These are phyloP conservation scores for Zoysia matrella DNA, from an alignment of 202 grass and related monocot genomes.

Conservation along the genomic window DNA sequence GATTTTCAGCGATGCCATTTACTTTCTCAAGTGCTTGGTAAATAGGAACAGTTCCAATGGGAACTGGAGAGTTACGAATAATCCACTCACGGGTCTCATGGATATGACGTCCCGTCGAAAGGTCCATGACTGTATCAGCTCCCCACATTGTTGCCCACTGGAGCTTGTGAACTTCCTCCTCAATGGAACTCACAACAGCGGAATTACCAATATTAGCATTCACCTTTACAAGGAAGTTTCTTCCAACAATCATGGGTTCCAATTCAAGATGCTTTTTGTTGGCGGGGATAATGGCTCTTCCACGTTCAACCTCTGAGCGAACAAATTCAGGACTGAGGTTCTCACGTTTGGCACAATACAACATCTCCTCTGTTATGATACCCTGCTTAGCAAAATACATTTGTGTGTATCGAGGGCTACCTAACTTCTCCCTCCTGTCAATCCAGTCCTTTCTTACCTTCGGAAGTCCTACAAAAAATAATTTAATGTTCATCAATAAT, in stretches of 20 bases:
- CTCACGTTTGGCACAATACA: constrained; percentile 91
- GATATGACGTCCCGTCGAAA: constrained; percentile 95
- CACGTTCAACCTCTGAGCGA: constrained; percentile 80
- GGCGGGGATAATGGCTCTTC: constrained; percentile 93
- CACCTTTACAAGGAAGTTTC: constrained; percentile 97
- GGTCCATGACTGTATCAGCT: constrained; percentile 98
- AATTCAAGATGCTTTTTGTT: constrained; percentile 97
- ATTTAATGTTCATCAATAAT: constrained; percentile 11
- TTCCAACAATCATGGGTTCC: constrained; percentile 97
- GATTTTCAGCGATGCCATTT: constrained; percentile 90
- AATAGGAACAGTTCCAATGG: constrained; percentile 93
- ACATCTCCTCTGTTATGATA: constrained; percentile 97
- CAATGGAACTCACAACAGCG: constrained; percentile 89
- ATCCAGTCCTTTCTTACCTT: constrained; percentile 98
- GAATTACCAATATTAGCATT: constrained; percentile 99
- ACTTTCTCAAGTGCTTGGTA: constrained; percentile 99
- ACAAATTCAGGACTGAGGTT: constrained; percentile 97
- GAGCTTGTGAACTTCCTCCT: constrained; percentile 99
- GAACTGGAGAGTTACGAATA: constrained; percentile 89
- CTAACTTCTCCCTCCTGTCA: constrained; percentile 75
- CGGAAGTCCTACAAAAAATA: constrained; percentile 70
- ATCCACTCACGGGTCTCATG: constrained; percentile 99
- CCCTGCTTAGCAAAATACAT: constrained; percentile 98
- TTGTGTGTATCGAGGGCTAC: constrained; percentile 83
- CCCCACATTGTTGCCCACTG: constrained; percentile 99